Evolutionary conservation across 176 grass and related monocot genomes (phyloP), one percentile per base, ranked within the genome.

Genomic region (Cenchrus fungigraminus): DNA sequence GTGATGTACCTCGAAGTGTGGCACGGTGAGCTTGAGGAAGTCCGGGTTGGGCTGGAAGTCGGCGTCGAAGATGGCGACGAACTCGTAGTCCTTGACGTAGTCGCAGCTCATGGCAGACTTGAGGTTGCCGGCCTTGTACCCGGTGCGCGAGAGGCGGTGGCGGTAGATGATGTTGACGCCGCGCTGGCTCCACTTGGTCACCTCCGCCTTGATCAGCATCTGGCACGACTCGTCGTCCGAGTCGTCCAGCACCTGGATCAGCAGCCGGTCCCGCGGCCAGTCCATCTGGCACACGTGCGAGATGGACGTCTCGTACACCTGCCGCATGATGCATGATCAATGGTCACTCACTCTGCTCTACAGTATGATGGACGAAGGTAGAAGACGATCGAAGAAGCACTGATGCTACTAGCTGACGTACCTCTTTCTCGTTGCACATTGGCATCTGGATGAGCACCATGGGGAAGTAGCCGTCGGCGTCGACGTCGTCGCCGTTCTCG

Each of bases 371-470:
- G 4, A 40, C 37, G 37, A 40, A 40, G 37, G 37, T 40, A 22
- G 5, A 25, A 6, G 22, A 14, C 12, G 62, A 32, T 2, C 31
- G 31, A 16, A 32, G 28, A 17, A 55, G 72, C 22, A 74, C 3
- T 14, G 16, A 32, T 32, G 31, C 31, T 32, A 32, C 20, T 64
- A 31, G 13, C 29, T 15, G 28, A 98, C 31, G 31, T 32, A 32
- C 95, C 93, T 98, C 95, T 74, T 85, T 95, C 87, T 98, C 95
- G 67, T 98, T 98, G 81, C 95, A 97, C 95, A 97, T 97, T 9
- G 95, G 95, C 87, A 98, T 98, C 89, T 98, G 95, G 6, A 98
- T 65, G 58, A 98, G 89, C 3, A 98, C 95, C 95, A 98, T 95
- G 51, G 95, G 95, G 76, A 83, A 91, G 83, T 90, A 85, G 40